A percentile compares a stretch with the other conserved stretches of the same genome.
Evolutionary conservation across 768 basidiomycete species (phyloP).

Genomic region (Podaxis sp.): DNA sequence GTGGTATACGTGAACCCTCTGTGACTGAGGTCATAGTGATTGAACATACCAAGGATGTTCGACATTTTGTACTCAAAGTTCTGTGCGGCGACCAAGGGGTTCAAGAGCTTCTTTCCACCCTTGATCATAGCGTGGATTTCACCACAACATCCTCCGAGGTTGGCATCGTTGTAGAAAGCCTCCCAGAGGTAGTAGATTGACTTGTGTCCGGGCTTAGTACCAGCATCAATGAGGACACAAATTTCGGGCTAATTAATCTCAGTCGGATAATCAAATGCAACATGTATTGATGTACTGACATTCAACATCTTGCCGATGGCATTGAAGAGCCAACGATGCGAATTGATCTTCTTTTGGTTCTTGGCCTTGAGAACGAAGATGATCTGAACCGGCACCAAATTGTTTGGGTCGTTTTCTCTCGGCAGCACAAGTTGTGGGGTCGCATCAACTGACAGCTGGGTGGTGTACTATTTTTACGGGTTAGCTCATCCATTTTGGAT

Average conservation of each 20-base stretch:
- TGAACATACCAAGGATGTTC: slow-evolving; percentile 93
- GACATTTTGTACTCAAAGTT: slow-evolving; percentile 99
- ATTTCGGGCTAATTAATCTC: slow-evolving; percentile 66
- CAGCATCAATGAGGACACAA: slow-evolving; percentile 91
- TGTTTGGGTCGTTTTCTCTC: slow-evolving; percentile 85
- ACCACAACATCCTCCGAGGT: slow-evolving; percentile 87
- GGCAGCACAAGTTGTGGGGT: slow-evolving; percentile 90
- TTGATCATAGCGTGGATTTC: slow-evolving; percentile 98
- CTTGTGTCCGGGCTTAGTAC: slow-evolving; percentile 95
- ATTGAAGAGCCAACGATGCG: slow-evolving; percentile 95
- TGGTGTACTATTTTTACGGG: slow-evolving; percentile 71
- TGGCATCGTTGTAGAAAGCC: slow-evolving; percentile 77
- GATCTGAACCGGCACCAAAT: slow-evolving; percentile 89
- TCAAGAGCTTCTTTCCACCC: slow-evolving; percentile 87
- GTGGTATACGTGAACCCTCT: slow-evolving; percentile 13
- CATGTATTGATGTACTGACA: slow-evolving; percentile 33
- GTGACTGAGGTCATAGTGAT: slow-evolving; percentile 69
- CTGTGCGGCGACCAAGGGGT: slow-evolving; percentile 91
- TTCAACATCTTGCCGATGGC: slow-evolving; percentile 82
- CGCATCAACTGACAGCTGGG: slow-evolving; percentile 90
- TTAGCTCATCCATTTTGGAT: background rate
- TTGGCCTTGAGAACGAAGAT: slow-evolving; percentile 91
- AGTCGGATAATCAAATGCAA: background rate
- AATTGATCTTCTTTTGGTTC: slow-evolving; percentile 96
- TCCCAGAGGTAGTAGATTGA: slow-evolving; percentile 96